Conservation (phyloP, 2,329 filamentous ascomycete genomes). For the Aspergillus sp. region DNA sequence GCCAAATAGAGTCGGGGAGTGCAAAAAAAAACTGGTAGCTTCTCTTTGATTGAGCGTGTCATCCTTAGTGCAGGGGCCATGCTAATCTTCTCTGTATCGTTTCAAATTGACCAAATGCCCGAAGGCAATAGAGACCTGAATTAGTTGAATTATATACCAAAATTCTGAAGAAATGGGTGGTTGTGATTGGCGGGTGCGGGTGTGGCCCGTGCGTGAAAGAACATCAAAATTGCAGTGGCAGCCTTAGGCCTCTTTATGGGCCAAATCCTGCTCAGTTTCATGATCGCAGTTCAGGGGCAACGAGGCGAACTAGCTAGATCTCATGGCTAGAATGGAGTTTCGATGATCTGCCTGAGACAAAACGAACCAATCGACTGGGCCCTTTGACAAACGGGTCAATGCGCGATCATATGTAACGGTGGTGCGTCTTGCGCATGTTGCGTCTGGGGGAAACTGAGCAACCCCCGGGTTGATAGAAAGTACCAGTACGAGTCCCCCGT, state of each 20-base stretch:
- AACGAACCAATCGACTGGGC: neutral
- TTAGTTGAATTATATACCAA: slow-evolving; percentile 24
- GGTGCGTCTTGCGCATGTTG: neutral
- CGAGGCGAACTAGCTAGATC: neutral
- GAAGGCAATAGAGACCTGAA: slow-evolving; percentile 32
- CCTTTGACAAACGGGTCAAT: too few species aligned
- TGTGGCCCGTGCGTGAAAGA: slow-evolving; percentile 4
- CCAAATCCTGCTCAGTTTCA: neutral
- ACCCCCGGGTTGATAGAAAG: neutral
- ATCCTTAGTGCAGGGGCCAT: slow-evolving; percentile 90
- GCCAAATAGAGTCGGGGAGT: slow-evolving; percentile 16
- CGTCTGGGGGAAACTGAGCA: neutral
- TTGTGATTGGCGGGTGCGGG: slow-evolving; percentile 11
- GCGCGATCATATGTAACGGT: too few species aligned
- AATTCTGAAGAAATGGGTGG: neutral
- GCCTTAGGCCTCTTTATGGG: neutral
- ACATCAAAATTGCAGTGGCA: slow-evolving; percentile 5
- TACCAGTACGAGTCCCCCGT: neutral
- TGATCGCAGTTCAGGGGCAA: neutral
- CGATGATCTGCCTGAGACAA: neutral
- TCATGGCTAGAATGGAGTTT: neutral
- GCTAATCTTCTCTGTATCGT: slow-evolving; percentile 78
- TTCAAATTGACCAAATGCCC: slow-evolving; percentile 65
- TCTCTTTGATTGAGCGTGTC: slow-evolving; percentile 85
- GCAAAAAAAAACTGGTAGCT: slow-evolving; percentile 66